Percentiles rank a stretch among this genome's conserved stretches.
Evolutionary conservation across 495 filamentous ascomycete genomes (phyloP).

Genomic region (Lophium mytilinum): DNA sequence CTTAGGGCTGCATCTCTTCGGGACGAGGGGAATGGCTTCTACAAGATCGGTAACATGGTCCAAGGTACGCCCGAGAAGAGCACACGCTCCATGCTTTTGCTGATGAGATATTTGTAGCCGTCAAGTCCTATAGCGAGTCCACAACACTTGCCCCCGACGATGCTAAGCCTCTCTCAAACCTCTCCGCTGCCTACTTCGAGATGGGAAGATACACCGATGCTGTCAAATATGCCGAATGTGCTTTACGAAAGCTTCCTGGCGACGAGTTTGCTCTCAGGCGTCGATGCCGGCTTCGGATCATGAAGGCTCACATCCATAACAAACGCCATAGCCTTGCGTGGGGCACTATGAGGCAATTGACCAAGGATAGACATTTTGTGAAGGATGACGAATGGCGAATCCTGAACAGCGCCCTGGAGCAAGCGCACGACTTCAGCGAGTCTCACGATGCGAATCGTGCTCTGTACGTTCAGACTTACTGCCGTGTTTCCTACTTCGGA

Average conservation of each 20-base stretch:
- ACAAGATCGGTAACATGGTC: background rate
- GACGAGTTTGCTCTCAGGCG: background rate
- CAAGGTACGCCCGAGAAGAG: background rate
- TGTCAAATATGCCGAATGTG: background rate
- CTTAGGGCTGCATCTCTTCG: background rate
- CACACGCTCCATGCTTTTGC: background rate
- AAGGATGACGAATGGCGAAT: background rate
- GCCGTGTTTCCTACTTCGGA: no score
- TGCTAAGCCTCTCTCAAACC: background rate
- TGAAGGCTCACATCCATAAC: background rate
- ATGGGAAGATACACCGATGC: background rate
- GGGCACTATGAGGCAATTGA: background rate
- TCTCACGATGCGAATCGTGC: no score
- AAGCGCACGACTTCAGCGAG: no score
- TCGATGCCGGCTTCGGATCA: background rate
- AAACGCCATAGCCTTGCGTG: background rate
- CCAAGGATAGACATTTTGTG: background rate
- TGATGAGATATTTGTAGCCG: background rate
- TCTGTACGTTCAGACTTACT: no score
- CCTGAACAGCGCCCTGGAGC: no score
- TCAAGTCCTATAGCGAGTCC: background rate
- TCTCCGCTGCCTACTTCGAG: background rate
- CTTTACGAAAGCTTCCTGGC: background rate
- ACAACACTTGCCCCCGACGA: background rate
- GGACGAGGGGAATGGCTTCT: background rate